A percentile compares a stretch with the other conserved stretches of the same genome.
phyloP scores from a whole-genome alignment of 805 yeast genomes.

The Lipomyces yamadae region DNA sequence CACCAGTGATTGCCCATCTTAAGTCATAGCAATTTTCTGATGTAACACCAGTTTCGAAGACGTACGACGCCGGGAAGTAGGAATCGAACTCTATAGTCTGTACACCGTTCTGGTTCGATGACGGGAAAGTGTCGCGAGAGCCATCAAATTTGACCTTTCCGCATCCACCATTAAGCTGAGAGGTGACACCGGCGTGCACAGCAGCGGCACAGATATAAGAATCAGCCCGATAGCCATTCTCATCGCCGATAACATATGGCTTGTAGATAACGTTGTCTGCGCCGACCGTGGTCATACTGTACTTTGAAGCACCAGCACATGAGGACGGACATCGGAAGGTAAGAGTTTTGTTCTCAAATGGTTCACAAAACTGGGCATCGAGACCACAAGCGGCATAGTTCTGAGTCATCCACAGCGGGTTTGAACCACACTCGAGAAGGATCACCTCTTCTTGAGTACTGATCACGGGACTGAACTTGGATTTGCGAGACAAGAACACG shows the following conservation, averaged over 20 bases:
- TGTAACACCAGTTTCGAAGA: constrained; percentile 53
- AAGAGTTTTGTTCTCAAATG: constrained; percentile 53
- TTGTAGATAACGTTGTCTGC: constrained; percentile 66
- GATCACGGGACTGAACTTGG: constrained; percentile 34
- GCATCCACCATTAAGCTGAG: constrained; percentile 79
- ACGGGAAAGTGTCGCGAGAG: constrained; percentile 54
- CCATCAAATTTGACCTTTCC: constrained; percentile 66
- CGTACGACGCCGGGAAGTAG: constrained; percentile 75
- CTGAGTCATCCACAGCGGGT: constrained; percentile 36
- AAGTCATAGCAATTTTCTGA: constrained; percentile 71
- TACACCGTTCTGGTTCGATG: constrained; percentile 58
- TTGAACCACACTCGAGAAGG: constrained; percentile 35
- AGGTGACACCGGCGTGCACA: constrained; percentile 78
- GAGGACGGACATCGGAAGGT: constrained; percentile 83
- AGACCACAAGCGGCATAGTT: constrained; percentile 67
- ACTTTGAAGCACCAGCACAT: constrained; percentile 80
- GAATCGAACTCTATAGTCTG: constrained; percentile 63
- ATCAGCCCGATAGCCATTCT: constrained; percentile 74
- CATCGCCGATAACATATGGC: constrained; percentile 81
- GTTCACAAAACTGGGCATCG: constrained; percentile 63
- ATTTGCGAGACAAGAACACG: constrained; percentile 36
- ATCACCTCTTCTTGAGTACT: constrained; percentile 28
- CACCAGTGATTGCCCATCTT: constrained; percentile 57
- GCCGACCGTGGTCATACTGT: constrained; percentile 77
- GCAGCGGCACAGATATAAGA: constrained; percentile 91